phyloP scores from a whole-genome alignment of 2,329 filamentous ascomycete species.

The Amylocarpus encephaloides region DNA sequence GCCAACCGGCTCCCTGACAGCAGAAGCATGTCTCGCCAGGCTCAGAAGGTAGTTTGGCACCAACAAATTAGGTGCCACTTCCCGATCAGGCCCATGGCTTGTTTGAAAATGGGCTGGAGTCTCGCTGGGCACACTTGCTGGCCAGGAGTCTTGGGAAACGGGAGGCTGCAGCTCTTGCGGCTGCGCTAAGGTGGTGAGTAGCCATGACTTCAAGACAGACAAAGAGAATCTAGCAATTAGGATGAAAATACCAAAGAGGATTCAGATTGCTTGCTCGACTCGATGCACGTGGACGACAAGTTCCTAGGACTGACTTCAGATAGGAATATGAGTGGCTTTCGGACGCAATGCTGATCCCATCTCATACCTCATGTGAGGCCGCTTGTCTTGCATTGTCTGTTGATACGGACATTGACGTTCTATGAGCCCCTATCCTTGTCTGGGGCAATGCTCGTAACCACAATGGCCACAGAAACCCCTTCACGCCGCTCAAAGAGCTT shows the following conservation, averaged over 20 bases:
- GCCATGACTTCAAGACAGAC: conserved; percentile 36
- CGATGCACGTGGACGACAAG: conserved; percentile 45
- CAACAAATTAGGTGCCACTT: conserved; percentile 25
- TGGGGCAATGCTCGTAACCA: conserved; percentile 25
- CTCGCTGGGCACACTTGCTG: conserved; percentile 26
- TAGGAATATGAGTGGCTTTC: neutral
- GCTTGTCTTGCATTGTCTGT: conserved; percentile 5
- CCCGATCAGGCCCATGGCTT: conserved; percentile 28
- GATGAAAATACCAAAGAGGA: conserved; percentile 8
- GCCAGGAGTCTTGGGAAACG: conserved; percentile 30
- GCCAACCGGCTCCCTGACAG: conserved; percentile 24
- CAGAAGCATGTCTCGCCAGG: conserved; percentile 19
- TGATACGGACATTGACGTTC: conserved; percentile 2
- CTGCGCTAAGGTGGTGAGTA: conserved; percentile 25
- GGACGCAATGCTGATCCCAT: too few species aligned
- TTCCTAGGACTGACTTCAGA: conserved; percentile 13
- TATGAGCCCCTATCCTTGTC: conserved; percentile 12
- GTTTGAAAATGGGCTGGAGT: conserved; percentile 28
- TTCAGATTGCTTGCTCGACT: conserved; percentile 40
- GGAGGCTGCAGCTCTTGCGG: conserved; percentile 44
- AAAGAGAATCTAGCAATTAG: conserved; percentile 36
- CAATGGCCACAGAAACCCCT: conserved; percentile 21
- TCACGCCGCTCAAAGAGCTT: conserved; percentile 27
- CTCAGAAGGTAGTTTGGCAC: conserved; percentile 30
- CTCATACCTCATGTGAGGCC: neutral